A percentile compares a stretch with the other conserved stretches of the same genome.
These are phyloP conservation scores for Neonectria hederae DNA, from an alignment of 2,329 filamentous ascomycete genomes.

Conservation along the genomic window DNA sequence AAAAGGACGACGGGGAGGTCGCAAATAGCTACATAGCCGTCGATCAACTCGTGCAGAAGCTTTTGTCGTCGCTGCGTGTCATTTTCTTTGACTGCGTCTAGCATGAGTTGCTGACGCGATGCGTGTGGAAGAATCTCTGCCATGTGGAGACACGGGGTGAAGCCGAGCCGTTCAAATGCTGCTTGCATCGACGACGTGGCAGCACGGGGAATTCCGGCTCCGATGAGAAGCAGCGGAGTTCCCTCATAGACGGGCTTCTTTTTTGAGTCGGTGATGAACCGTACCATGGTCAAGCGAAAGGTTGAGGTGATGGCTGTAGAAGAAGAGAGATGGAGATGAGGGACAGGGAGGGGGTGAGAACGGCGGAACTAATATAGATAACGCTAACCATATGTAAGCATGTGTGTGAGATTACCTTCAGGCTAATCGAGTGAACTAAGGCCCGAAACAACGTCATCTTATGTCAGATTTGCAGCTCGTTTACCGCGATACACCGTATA, in stretches of 20 bases:
- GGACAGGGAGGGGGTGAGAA: background rate
- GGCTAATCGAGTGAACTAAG: background rate
- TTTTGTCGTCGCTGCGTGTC: constrained; percentile 41
- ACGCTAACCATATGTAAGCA: background rate
- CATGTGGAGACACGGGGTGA: constrained; percentile 48
- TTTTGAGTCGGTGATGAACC: constrained; percentile 30
- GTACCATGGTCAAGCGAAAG: constrained; percentile 12
- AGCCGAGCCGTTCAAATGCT: constrained; percentile 45
- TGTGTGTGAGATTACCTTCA: background rate
- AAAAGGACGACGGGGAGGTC: constrained; percentile 48
- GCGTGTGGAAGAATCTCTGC: constrained; percentile 41
- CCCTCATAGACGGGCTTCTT: constrained; percentile 4
- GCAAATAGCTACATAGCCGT: constrained; percentile 42
- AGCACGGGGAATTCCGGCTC: constrained; percentile 47
- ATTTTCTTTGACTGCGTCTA: constrained; percentile 42
- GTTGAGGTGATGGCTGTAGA: background rate
- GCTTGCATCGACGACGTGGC: constrained; percentile 50
- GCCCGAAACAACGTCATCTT: background rate
- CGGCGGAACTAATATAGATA: background rate
- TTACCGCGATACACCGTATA: background rate
- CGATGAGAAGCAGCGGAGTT: constrained; percentile 38
- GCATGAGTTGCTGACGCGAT: constrained; percentile 36
- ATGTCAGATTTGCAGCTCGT: background rate
- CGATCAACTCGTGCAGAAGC: constrained; percentile 44
- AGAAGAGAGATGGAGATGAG: background rate